A percentile compares a stretch with the other conserved stretches of the same genome.
phyloP scores from a whole-genome alignment of 1,284 basidiomycete genomes.

The Taiwanofungus camphoratus region DNA sequence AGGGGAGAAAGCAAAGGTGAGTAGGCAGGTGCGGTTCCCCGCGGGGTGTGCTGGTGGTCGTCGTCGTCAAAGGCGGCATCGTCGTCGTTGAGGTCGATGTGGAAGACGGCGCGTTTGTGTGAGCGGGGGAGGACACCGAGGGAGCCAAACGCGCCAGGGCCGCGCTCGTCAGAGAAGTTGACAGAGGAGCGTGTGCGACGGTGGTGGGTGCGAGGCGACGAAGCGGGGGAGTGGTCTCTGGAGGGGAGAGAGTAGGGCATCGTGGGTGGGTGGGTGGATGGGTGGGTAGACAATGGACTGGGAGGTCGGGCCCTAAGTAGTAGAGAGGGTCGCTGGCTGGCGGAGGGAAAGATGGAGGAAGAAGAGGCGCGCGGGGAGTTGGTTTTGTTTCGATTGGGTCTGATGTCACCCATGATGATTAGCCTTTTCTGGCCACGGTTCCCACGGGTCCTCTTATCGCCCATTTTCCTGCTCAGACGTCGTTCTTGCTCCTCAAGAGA shows the following conservation, averaged over 20 bases:
- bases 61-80: slow-evolving; percentile 24
- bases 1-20: slow-evolving; percentile 10
- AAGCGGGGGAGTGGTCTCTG: slow-evolving; percentile 13
- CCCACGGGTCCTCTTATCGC: no score
- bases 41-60: slow-evolving; percentile 12
- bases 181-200: slow-evolving; percentile 27
- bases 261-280: no score
- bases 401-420: no score
- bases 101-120: slow-evolving; percentile 32
- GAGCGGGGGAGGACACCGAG: slow-evolving; percentile 44
- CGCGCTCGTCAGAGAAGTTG: slow-evolving; percentile 40
- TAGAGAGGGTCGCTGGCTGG: no score
- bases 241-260: slow-evolving; percentile 29
- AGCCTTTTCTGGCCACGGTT: no score
- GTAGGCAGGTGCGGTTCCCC: slow-evolving; percentile 15
- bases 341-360: no score
- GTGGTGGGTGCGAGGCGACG: slow-evolving; percentile 10
- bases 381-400: no score
- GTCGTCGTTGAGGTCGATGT: slow-evolving; percentile 28
- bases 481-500: no score
- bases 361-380: no score
- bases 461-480: no score
- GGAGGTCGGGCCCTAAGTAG: no score
- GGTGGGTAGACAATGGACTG: no score
- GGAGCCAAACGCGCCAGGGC: slow-evolving; percentile 47